Base-by-base conservation (phyloP, 176 grass and related monocot species). In the Secale cereale region DNA sequence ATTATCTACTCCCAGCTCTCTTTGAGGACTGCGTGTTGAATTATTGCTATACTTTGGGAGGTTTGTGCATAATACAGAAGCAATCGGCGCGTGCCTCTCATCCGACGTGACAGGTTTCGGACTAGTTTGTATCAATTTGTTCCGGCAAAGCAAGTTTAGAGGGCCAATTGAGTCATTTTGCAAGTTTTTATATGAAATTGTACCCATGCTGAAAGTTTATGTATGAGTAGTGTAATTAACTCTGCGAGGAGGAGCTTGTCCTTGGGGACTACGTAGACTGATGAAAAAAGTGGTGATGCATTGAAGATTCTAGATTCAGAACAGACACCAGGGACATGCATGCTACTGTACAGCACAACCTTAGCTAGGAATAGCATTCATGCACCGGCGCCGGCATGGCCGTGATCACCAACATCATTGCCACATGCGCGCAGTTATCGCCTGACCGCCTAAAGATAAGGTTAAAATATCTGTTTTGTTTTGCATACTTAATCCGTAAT, bases 261-360 rank as follows among this genome's bases (percentile, higher is more conserved):
- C 70, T 46, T 37, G 15, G 70, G 70, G 6, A 10, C 40, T 45
- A 73, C 13, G 46, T 50, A 17, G 2, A 72, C 37, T 73, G 37
- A 10, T 46, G 40, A 74, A 72, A 72, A n/a, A 43, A 68, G 65
- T 68, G 36, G n/a, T 46, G 39, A 25, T 43, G 70, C 70, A 73
- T 73, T 73, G 37, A 73, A 73, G 23, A 45, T 73, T 73, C 13
- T 46, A 73, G 39, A 45, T 73, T 73, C 70, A 73, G 23, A 45
- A 6, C 1, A 5, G 43, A 46, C 13, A 46, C 48, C 48, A 52
- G 48, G 7, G 48, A 2, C 37, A 65, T 67, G 31, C 65, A 72
- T 43, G 70, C 70, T 27, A 14, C 70, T 52, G 48, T 52, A 52
- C 48, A 52, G 19, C 19, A 22, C 19, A 57, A 57, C 54, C 7